A percentile compares a stretch with the other conserved stretches of the same genome.
These are phyloP conservation scores for Auricularia sp. DNA, from an alignment of 768 basidiomycete genomes.

Conservation along the genomic window DNA sequence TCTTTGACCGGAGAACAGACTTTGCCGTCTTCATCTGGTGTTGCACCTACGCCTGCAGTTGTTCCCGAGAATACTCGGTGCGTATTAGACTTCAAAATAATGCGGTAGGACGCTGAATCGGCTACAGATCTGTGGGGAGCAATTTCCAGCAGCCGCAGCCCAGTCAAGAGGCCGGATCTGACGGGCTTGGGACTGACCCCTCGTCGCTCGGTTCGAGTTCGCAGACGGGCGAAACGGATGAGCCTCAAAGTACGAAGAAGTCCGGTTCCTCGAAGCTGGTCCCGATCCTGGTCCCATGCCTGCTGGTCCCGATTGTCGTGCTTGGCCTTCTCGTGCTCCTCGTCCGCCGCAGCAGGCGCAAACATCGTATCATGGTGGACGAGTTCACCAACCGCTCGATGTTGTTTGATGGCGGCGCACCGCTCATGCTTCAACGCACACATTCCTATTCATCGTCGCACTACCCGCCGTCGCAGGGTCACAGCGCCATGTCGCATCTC, in stretches of 20 bases:
- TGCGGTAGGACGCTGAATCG: too few relatives aligned
- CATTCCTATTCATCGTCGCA: background rate
- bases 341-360: background rate
- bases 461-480: background rate
- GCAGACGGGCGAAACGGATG: too few relatives aligned
- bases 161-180: too few relatives aligned
- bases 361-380: background rate
- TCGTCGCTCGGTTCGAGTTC: too few relatives aligned
- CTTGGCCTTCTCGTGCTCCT: background rate
- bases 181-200: too few relatives aligned
- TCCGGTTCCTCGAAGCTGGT: background rate
- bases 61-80: too few relatives aligned
- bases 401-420: background rate
- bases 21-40: too few relatives aligned
- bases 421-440: background rate
- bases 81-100: too few relatives aligned
- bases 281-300: background rate
- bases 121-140: too few relatives aligned
- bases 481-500: background rate
- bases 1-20: too few relatives aligned
- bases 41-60: too few relatives aligned
- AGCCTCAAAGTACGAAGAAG: background rate
- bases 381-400: background rate
- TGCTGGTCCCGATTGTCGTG: background rate
- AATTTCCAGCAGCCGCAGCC: too few relatives aligned